Conservation (phyloP, 345 rosid species). For the Eucalyptus marginata region DNA sequence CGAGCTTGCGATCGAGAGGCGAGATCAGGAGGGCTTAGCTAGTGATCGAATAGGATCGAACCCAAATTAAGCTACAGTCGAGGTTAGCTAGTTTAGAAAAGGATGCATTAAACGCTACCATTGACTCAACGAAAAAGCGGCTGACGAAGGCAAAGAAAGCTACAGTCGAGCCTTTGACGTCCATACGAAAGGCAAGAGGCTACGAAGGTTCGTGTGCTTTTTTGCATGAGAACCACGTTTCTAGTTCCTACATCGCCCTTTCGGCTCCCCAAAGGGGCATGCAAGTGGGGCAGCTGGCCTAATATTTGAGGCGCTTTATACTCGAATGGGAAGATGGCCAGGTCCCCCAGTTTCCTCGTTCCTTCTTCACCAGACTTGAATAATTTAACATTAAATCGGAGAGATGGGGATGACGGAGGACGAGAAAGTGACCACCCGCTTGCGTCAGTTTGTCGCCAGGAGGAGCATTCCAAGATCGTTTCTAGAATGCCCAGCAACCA, state of each 20-base stretch:
- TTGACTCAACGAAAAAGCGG: neutral
- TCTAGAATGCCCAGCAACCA: neutral
- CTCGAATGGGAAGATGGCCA: neutral
- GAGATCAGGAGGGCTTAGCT: neutral
- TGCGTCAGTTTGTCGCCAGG: neutral
- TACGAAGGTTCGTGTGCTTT: neutral
- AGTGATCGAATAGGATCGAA: neutral
- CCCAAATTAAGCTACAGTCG: neutral
- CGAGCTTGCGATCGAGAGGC: neutral
- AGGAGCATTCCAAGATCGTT: neutral
- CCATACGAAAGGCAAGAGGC: neutral
- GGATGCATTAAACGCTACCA: neutral
- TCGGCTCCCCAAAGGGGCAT: neutral
- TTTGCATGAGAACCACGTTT: neutral
- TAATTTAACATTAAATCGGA: neutral
- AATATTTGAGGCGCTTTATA: neutral
- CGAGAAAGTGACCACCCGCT: neutral
- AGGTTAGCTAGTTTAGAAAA: neutral
- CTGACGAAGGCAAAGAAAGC: neutral
- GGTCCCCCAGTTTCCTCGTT: neutral
- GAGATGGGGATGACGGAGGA: neutral
- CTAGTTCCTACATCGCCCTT: neutral
- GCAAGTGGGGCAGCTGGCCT: neutral
- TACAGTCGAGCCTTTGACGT: neutral
- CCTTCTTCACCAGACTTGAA: neutral